Conservation (phyloP, 345 rosid genomes). For the Ricinus communis region DNA sequence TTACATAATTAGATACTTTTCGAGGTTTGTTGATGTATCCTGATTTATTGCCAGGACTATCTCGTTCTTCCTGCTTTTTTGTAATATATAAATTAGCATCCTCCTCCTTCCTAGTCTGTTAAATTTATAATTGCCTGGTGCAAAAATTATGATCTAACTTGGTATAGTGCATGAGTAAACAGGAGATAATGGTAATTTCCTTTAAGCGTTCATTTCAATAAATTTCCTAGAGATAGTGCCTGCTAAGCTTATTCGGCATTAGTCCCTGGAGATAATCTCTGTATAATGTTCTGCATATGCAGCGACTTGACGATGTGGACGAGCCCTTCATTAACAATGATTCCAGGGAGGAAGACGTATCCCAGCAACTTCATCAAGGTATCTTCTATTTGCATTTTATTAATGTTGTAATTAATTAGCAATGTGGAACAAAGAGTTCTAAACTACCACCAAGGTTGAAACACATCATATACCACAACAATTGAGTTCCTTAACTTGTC, state of each 20-base stretch:
- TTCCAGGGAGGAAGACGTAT: conserved; percentile 41
- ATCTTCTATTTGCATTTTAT: conserved; percentile 1
- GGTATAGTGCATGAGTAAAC: not conserved
- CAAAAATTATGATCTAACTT: not conserved
- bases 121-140: not conserved
- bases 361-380: conserved; percentile 74
- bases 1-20: not conserved
- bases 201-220: not conserved
- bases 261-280: not conserved
- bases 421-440: too few relatives aligned
- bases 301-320: conserved; percentile 68
- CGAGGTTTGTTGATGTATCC: not conserved
- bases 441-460: too few relatives aligned
- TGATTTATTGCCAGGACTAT: not conserved
- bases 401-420: too few relatives aligned
- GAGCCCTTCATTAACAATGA: conserved; percentile 38
- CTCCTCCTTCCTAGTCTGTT: not conserved
- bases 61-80: not conserved
- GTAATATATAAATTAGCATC: not conserved
- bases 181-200: not conserved
- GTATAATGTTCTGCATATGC: conserved; percentile 19
- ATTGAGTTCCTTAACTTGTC: not conserved
- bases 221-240: not conserved
- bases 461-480: too few relatives aligned
- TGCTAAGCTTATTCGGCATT: not conserved